These are phyloP conservation scores for Candida morakotiae DNA, from an alignment of 805 yeast species.

Conservation along the genomic window DNA sequence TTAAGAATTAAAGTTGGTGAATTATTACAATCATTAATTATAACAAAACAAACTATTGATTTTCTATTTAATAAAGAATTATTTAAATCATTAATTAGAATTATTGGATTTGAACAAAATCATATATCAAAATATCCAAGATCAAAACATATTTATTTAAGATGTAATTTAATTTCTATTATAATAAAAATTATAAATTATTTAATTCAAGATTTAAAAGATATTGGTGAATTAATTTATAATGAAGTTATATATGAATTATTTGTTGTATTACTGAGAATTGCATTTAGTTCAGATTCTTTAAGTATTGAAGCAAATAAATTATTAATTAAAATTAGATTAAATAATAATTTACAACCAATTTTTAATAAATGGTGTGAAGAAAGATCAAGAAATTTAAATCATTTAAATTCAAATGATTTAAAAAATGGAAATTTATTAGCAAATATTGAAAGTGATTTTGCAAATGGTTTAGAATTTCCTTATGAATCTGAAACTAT, in stretches of 20 bases:
- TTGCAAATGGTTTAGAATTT: constrained; percentile 58
- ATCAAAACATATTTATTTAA: constrained; percentile 28
- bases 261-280: constrained; percentile 47
- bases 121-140: constrained; percentile 43
- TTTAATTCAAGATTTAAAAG: constrained; percentile 29
- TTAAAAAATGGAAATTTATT: constrained; percentile 11
- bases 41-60: constrained; percentile 20
- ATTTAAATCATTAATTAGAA: constrained; percentile 37
- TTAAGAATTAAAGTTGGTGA: constrained; percentile 44
- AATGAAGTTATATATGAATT: constrained; percentile 44
- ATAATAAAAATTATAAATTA: constrained; percentile 37
- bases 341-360: constrained; percentile 20
- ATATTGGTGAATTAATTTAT: constrained; percentile 29
- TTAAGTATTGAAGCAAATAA: constrained; percentile 33
- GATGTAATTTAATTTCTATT: constrained; percentile 39
- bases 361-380: constrained; percentile 47
- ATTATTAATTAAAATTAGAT: constrained; percentile 34
- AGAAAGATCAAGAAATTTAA: constrained; percentile 32
- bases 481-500: constrained; percentile 60
- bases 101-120: constrained; percentile 48
- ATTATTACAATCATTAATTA: constrained; percentile 44
- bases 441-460: constrained; percentile 38
- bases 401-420: constrained; percentile 21
- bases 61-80: constrained; percentile 33
- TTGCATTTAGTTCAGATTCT: constrained; percentile 48